Base-by-base conservation (phyloP, 2,329 filamentous ascomycete genomes). In the Apiospora kogelbergensis region DNA sequence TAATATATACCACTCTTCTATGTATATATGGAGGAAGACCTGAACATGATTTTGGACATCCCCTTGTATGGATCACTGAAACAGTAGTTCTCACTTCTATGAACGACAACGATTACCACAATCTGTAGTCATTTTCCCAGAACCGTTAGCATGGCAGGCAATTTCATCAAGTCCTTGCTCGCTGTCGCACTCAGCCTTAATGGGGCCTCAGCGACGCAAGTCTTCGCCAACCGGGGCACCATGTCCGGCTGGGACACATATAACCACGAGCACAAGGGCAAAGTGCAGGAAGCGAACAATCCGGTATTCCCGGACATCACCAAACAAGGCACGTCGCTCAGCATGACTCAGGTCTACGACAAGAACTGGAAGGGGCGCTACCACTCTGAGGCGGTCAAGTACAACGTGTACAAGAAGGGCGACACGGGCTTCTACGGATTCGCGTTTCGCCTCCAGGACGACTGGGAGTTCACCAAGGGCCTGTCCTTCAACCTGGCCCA, bases 361-460 rank as follows among this genome's bases (percentile, higher is more conserved):
- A 44, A 79, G 0, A 74, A 69, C 72, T 84, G 82, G 74, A 75
- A 66, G 2, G 83, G 80, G 24, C 83, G 84, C 11, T 86, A 85
- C 75, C 84, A 86, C 77, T 83, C 84, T 45, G 84, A 86, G 74
- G 81, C 81, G 15, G 77, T 79, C 69, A 79, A 81, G 70, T 76
- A 81, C 72, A 75, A 82, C 70, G 84, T 79, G 22, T 86, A 86
- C 77, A 75, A 78, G 70, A 80, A 79, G 68, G 83, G 81, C 63
- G 81, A 86, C 68, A 76, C 76, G 24, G 81, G 80, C 30, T 85
- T 82, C 76, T 86, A 86, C 77, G 83, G 84, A 44, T 87, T 86
- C 74, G 76, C 78, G 0, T 86, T 87, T 77, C 82, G 83, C n/a
- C 80, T 87, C 9, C 78, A 81, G 33, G 73, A 81, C 0, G 67